Base-by-base conservation (phyloP, 1,284 basidiomycete genomes). In the Anthracocystis panici-leucophaei region DNA sequence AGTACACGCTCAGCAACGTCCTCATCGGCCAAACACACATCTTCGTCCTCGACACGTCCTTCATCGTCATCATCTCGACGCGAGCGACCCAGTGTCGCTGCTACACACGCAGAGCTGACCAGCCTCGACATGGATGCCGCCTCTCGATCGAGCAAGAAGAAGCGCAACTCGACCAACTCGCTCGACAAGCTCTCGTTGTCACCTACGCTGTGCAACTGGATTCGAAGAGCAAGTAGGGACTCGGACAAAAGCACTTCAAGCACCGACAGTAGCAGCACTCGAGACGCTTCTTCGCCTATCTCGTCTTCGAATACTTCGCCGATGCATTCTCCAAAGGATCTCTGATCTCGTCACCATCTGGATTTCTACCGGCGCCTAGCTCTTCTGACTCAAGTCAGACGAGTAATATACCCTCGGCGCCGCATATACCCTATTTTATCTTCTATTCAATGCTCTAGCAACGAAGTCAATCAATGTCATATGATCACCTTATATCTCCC, bases 161-260 rank as follows among this genome's bases (percentile, higher is more conserved):
- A 68, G 23, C 59, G 65, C 14, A 53, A 50, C 23, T 67, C 65
- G 14, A 1, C 65, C 7, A 61, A 14, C 35, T 68, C 58, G 14
- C 20, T 60, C 6, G 65, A 62, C n/a, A 59, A 40, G 48, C 38
- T 61, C 7, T 67, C 65, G 1, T 40, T 63, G n/a, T 56, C 60
- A 7, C 66, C 56, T 14, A 69, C 66, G 10, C 20, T 64, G 48
- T 64, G 60, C 60, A 69, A 52, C 20, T 69, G 66, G 66, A 69
- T 69, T 21, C 48, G 57, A 8, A 55, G 66, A 25, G 56, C 60
- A 4, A 69, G 66, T 23, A 64, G 38, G 49, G 66, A 69, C 25
- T 64, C 60, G 20, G 66, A 64, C 42, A 69, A 69, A 48, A 69
- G 66, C 29, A 27, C 33, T 16, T 5, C 38, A 0, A 29, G 27